Conservation (phyloP, 768 basidiomycete genomes). For the Bullera alba region DNA sequence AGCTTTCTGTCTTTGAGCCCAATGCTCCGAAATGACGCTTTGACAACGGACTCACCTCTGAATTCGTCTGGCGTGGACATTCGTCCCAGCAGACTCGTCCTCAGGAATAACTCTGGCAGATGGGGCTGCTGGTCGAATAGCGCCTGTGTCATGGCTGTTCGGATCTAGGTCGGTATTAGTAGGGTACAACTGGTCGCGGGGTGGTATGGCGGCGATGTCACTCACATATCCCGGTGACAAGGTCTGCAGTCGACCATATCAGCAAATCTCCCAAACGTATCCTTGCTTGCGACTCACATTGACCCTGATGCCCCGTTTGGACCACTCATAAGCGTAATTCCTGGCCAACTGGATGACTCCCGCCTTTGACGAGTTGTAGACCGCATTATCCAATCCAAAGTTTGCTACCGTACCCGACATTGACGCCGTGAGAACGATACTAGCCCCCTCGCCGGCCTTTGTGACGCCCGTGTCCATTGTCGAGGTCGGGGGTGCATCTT, state of each 20-base stretch:
- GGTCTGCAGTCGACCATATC: conserved; percentile 25
- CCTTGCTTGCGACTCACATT: conserved; percentile 31
- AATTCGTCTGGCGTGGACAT: conserved; percentile 39
- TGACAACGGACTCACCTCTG: conserved; percentile 18
- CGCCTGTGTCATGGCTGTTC: conserved; percentile 34
- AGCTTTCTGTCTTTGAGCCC: not conserved
- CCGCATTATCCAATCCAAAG: conserved; percentile 19
- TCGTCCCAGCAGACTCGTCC: conserved; percentile 25
- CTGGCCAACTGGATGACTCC: conserved; percentile 43
- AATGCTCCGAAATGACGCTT: no score
- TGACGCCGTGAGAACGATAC: conserved; percentile 32
- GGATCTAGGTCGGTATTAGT: conserved; percentile 12
- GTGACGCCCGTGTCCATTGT: not conserved
- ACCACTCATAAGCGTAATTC: conserved; percentile 45
- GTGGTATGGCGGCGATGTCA: not conserved
- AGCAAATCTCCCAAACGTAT: not conserved
- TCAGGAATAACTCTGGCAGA: conserved; percentile 28
- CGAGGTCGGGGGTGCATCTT: conserved; percentile 2
- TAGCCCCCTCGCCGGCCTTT: conserved; percentile 14
- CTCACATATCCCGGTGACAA: conserved; percentile 35
- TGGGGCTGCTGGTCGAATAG: conserved; percentile 32
- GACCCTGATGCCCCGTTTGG: conserved; percentile 36
- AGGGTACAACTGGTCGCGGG: not conserved
- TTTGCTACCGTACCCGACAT: conserved; percentile 36
- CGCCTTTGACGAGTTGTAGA: conserved; percentile 45